A percentile compares a stretch with the other conserved stretches of the same genome.
Conservation (phyloP, 495 filamentous ascomycete species). For the Penicillium coprophilum region DNA sequence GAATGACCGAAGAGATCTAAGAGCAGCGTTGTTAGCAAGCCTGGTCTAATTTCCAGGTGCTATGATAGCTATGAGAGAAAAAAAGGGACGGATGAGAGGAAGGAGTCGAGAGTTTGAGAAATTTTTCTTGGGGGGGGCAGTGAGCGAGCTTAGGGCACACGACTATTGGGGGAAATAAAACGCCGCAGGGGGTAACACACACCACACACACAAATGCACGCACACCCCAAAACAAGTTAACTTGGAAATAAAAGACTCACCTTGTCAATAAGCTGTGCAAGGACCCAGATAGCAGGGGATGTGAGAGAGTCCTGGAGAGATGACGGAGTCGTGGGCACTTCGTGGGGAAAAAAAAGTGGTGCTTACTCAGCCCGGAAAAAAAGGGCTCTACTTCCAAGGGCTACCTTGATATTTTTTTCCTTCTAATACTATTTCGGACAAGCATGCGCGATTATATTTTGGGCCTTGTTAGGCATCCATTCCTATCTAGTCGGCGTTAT, state of each 20-base stretch:
- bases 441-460: slow-evolving; percentile 1
- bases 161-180: slow-evolving; percentile 16
- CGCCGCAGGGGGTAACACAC: slow-evolving; percentile 20
- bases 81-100: slow-evolving; percentile 23
- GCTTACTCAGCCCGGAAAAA: slow-evolving; percentile 6
- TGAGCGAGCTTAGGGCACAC: slow-evolving; percentile 24
- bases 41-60: slow-evolving; percentile 5
- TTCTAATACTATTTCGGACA: not conserved
- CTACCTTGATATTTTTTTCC: not conserved
- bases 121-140: slow-evolving; percentile 6
- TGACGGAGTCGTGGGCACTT: slow-evolving; percentile 1
- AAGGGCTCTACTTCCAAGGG: not conserved
- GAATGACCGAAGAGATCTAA: slow-evolving; percentile 8
- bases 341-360: slow-evolving; percentile 6
- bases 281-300: slow-evolving; percentile 4
- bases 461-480: not conserved
- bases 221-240: slow-evolving; percentile 9
- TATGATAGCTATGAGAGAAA: slow-evolving; percentile 24
- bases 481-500: not conserved
- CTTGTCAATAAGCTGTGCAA: slow-evolving; percentile 10
- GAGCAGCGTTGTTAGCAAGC: not conserved
- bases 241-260: slow-evolving; percentile 17
- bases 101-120: slow-evolving; percentile 18
- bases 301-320: not conserved
- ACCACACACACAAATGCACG: too few relatives aligned